phyloP scores from a whole-genome alignment of 805 yeast species.

The Sporopachydermia quercuum region DNA sequence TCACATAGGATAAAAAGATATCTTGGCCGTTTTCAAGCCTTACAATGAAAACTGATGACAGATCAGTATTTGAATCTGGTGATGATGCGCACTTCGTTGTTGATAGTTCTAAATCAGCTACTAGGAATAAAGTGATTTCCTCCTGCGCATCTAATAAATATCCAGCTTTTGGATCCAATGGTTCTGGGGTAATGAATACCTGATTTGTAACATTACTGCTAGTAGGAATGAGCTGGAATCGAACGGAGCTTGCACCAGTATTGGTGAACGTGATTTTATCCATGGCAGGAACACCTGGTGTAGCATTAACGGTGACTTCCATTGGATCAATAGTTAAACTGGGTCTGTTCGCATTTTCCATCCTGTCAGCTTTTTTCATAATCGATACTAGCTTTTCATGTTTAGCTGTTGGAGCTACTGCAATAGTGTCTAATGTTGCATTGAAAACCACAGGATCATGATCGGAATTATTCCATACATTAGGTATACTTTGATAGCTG shows the following conservation, averaged over 20 bases:
- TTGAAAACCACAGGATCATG: constrained; percentile 37
- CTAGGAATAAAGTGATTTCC: too few species aligned
- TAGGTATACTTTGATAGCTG: constrained; percentile 13
- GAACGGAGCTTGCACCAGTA: constrained; percentile 20
- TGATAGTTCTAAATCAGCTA: too few species aligned
- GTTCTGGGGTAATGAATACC: too few species aligned
- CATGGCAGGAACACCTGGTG: constrained; percentile 13
- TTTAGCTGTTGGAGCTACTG: constrained; percentile 24
- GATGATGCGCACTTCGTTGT: too few species aligned
- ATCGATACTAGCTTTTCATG: constrained; percentile 22
- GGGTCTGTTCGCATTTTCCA: constrained; percentile 29
- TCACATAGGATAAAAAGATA: constrained; percentile 13
- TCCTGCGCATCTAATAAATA: too few species aligned
- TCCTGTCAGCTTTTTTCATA: constrained; percentile 25
- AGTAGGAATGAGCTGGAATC: too few species aligned
- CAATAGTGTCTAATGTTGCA: constrained; percentile 14
- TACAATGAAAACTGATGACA: constrained; percentile 14
- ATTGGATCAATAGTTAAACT: constrained; percentile 23
- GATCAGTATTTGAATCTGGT: too few species aligned
- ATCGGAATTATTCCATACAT: constrained; percentile 29
- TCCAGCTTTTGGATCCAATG: too few species aligned
- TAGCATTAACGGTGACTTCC: constrained; percentile 17
- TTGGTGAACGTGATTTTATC: constrained; percentile 19
- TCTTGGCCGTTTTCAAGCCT: constrained; percentile 18
- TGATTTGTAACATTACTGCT: too few species aligned